Conservation (phyloP, 1,284 basidiomycete species). For the Cryptococcus maquisensis region DNA sequence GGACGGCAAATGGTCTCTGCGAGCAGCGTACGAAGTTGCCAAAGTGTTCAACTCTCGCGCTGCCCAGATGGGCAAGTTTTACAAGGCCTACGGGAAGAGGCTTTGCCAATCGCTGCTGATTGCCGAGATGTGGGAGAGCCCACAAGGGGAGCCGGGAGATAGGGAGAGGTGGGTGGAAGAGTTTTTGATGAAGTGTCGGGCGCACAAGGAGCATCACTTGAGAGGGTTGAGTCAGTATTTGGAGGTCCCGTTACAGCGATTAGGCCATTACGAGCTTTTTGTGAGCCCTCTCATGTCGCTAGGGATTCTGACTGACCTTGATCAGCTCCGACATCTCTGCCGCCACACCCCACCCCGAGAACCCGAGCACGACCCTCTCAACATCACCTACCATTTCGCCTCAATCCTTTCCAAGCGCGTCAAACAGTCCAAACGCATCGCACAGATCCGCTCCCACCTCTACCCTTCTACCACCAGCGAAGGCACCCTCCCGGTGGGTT, state of each 20-base stretch:
- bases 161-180: neutral
- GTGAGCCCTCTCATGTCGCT: neutral
- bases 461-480: neutral
- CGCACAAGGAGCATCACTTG: neutral
- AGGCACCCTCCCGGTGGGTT: neutral
- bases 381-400: neutral
- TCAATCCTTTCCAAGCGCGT: neutral
- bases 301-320: neutral
- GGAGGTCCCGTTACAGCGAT: neutral
- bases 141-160: neutral
- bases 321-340: neutral
- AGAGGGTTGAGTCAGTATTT: neutral
- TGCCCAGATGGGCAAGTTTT: neutral
- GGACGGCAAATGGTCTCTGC: neutral
- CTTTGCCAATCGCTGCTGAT: neutral
- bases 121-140: neutral
- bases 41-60: neutral
- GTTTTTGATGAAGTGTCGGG: neutral
- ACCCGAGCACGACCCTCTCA: neutral
- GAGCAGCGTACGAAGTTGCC: neutral
- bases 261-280: slow-evolving; percentile 1
- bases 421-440: neutral
- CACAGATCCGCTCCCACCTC: neutral
- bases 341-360: neutral
- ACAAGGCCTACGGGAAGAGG: neutral